These are phyloP conservation scores for Nemophila menziesii DNA, from an alignment of 257 asterid genomes.

Conservation along the genomic window DNA sequence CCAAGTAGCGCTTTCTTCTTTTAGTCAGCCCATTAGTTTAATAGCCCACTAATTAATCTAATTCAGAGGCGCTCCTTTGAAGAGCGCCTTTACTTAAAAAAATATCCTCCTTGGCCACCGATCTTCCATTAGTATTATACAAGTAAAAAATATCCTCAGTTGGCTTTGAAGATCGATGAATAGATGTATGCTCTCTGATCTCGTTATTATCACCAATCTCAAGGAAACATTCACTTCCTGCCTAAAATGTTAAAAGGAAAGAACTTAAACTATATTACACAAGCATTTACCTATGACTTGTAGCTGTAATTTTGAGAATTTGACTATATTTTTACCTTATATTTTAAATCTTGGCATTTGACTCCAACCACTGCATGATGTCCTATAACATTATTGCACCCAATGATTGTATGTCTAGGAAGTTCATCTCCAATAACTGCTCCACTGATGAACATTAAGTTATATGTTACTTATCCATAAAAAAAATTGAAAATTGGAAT, in stretches of 20 bases:
- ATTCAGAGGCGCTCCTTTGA: too few species aligned
- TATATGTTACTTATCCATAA: neutral
- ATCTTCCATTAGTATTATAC: too few species aligned
- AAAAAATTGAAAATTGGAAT: neutral
- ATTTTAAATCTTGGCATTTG: constrained; percentile 89
- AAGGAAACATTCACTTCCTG: constrained; percentile 81
- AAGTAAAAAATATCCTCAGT: too few species aligned
- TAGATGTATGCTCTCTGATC: constrained; percentile 67
- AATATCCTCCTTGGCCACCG: too few species aligned
- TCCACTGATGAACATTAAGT: constrained; percentile 41
- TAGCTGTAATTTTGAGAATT: too few species aligned
- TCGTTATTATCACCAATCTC: constrained; percentile 91
- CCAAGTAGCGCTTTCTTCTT: too few species aligned
- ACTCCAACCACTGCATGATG: constrained; percentile 81
- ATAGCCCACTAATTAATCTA: too few species aligned
- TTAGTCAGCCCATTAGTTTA: too few species aligned
- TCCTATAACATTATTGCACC: constrained; percentile 70
- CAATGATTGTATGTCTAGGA: constrained; percentile 74
- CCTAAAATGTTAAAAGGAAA: constrained; percentile 34
- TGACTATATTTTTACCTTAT: too few species aligned
- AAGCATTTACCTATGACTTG: too few species aligned
- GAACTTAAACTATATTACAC: constrained; percentile 7
- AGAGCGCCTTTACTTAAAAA: too few species aligned
- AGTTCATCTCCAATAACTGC: constrained; percentile 88
- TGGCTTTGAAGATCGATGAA: constrained; percentile 85